Evolutionary conservation across 1,284 basidiomycete species (phyloP).

Genomic region (Apiotrichum siamense): DNA sequence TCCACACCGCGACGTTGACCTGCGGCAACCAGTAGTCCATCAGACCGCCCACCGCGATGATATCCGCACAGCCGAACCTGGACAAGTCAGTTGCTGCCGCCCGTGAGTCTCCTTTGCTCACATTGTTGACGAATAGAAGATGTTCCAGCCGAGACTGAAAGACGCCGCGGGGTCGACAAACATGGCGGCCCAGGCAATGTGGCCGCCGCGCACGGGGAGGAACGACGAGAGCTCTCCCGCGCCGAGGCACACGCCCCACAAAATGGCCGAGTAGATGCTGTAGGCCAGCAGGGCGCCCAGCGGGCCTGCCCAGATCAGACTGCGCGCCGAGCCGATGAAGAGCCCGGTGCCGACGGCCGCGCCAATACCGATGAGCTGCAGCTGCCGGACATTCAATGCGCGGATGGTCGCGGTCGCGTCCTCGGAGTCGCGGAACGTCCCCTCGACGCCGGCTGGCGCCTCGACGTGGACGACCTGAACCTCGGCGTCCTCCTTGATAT

Average conservation of each 20-base stretch:
- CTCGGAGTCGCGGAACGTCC: not conserved
- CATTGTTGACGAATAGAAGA: slow-evolving; percentile 18
- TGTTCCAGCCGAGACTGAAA: slow-evolving; percentile 23
- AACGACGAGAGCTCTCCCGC: slow-evolving; percentile 16
- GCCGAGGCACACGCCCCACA: slow-evolving; percentile 16
- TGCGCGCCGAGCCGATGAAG: slow-evolving; percentile 6
- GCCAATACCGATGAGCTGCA: slow-evolving; percentile 10
- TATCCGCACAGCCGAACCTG: slow-evolving; percentile 18
- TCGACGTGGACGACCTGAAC: not conserved
- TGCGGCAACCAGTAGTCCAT: slow-evolving; percentile 23
- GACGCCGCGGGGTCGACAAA: slow-evolving; percentile 13
- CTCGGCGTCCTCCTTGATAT: not conserved
- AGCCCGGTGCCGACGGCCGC: slow-evolving; percentile 7
- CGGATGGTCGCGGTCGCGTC: slow-evolving; percentile 4
- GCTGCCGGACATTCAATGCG: slow-evolving; percentile 5
- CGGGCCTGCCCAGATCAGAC: slow-evolving; percentile 12
- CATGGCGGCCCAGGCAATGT: slow-evolving; percentile 15
- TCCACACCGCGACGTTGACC: slow-evolving; percentile 22
- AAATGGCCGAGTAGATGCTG: slow-evolving; percentile 3
- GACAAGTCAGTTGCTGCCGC: slow-evolving; percentile 13
- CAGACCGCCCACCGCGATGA: slow-evolving; percentile 24
- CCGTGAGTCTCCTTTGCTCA: not conserved
- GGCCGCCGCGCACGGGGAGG: slow-evolving; percentile 17
- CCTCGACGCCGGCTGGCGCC: not conserved
- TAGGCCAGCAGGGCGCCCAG: slow-evolving; percentile 14